Percentiles rank a stretch among this genome's conserved stretches.
Conservation (phyloP, 73 alveolate species). For the Uronychia setigera region DNA sequence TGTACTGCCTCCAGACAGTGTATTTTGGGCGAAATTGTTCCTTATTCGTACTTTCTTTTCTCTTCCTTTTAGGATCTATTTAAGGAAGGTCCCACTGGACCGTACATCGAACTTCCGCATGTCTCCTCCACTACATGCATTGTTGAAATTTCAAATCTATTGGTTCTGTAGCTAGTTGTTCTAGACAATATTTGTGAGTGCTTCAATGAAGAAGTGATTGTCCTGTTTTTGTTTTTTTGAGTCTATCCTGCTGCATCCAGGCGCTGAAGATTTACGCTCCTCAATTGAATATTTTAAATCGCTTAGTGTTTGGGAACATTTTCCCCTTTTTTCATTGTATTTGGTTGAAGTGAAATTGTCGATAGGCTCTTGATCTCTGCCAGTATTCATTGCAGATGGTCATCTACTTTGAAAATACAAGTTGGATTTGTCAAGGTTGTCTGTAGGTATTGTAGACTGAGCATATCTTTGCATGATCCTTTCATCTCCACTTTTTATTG, state of each 20-base stretch:
- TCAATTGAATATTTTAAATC: background rate
- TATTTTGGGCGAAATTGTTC: background rate
- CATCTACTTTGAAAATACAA: too few species aligned
- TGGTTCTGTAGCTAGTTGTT: too few species aligned
- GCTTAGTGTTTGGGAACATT: background rate
- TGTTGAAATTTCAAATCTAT: too few species aligned
- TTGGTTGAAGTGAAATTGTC: too few species aligned
- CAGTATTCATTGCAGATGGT: too few species aligned
- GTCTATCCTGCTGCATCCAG: background rate
- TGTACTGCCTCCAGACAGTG: background rate
- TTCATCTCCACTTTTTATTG: too few species aligned
- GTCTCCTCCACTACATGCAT: background rate
- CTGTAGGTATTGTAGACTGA: too few species aligned
- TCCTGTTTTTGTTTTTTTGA: background rate
- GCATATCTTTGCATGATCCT: too few species aligned
- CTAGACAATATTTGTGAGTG: background rate
- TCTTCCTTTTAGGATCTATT: background rate
- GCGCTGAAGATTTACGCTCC: background rate
- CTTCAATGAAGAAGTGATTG: background rate
- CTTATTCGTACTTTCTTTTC: background rate
- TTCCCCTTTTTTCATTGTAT: background rate
- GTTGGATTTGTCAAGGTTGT: too few species aligned
- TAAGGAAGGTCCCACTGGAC: background rate
- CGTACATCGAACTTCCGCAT: background rate
- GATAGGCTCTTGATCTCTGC: too few species aligned